phyloP scores from a whole-genome alignment of 2,329 filamentous ascomycete species.

The Ophiostoma sp. region DNA sequence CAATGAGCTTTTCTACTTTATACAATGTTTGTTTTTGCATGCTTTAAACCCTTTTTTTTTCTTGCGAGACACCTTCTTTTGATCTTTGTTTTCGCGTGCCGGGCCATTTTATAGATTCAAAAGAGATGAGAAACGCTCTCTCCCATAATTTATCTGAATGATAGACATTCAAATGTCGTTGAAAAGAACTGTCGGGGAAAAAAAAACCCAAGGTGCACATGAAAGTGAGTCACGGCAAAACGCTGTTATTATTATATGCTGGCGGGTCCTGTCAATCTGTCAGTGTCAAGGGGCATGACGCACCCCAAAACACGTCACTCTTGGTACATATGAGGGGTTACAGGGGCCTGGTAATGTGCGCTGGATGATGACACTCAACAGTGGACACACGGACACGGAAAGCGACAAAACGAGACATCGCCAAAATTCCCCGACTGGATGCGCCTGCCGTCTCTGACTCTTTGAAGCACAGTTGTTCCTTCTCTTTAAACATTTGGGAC shows the following conservation, averaged over 20 bases:
- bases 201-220: not conserved
- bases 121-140: not conserved
- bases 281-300: not conserved
- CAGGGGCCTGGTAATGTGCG: not conserved
- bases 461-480: no score
- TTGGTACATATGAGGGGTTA: not conserved
- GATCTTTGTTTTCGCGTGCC: not conserved
- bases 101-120: not conserved
- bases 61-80: not conserved
- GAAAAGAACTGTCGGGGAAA: not conserved
- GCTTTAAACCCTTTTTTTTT: not conserved
- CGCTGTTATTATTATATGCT: not conserved
- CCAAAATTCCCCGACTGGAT: not conserved
- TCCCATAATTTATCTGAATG: not conserved
- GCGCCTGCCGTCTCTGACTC: not conserved
- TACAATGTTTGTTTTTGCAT: not conserved
- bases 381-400: not conserved
- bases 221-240: not conserved
- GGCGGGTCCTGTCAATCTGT: not conserved
- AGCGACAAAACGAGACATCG: not conserved
- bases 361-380: not conserved
- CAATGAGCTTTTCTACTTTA: not conserved
- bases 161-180: not conserved
- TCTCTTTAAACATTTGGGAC: not conserved
- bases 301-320: conserved; percentile 5